Evolutionary conservation across 768 basidiomycete species (phyloP).

Genomic region (Kwoniella botswanensis): DNA sequence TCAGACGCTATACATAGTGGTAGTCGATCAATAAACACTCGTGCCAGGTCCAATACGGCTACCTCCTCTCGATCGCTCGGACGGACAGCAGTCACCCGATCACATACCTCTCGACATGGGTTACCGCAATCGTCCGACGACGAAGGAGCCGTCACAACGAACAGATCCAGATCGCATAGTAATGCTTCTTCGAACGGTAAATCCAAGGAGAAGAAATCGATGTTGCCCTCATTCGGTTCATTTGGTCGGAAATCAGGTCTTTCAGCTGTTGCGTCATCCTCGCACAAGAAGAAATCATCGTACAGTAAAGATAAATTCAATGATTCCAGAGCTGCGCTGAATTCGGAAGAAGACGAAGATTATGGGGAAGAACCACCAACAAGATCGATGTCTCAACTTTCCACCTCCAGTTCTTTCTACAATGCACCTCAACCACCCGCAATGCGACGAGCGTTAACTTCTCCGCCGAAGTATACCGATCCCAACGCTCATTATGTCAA

Average conservation of each 20-base stretch:
- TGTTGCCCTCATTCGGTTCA: slow-evolving; percentile 51
- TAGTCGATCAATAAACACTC: slow-evolving; percentile 21
- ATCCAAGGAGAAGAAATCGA: slow-evolving; percentile 42
- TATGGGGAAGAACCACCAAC: slow-evolving; percentile 14
- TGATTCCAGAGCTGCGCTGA: slow-evolving; percentile 23
- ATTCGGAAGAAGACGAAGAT: slow-evolving; percentile 46
- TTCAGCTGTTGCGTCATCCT: slow-evolving; percentile 12
- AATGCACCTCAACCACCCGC: slow-evolving; percentile 27
- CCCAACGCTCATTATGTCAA: slow-evolving; percentile 60
- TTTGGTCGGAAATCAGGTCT: slow-evolving; percentile 51
- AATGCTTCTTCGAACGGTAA: slow-evolving; percentile 46
- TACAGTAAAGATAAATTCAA: slow-evolving; percentile 38
- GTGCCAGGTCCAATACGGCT: slow-evolving; percentile 47
- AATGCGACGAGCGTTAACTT: slow-evolving; percentile 37
- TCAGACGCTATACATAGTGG: background rate
- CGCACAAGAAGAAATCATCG: slow-evolving; percentile 19
- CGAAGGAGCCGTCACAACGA: slow-evolving; percentile 37
- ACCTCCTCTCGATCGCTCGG: slow-evolving; percentile 18
- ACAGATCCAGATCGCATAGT: slow-evolving; percentile 55
- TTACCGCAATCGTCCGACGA: slow-evolving; percentile 35
- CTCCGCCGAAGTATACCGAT: slow-evolving; percentile 20
- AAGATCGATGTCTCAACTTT: slow-evolving; percentile 33
- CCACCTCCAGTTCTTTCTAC: slow-evolving; percentile 19
- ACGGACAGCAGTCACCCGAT: slow-evolving; percentile 24
- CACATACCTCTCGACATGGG: slow-evolving; percentile 17